Base-by-base conservation (phyloP, 495 filamentous ascomycete species). In the Lasiosphaeria miniovina region DNA sequence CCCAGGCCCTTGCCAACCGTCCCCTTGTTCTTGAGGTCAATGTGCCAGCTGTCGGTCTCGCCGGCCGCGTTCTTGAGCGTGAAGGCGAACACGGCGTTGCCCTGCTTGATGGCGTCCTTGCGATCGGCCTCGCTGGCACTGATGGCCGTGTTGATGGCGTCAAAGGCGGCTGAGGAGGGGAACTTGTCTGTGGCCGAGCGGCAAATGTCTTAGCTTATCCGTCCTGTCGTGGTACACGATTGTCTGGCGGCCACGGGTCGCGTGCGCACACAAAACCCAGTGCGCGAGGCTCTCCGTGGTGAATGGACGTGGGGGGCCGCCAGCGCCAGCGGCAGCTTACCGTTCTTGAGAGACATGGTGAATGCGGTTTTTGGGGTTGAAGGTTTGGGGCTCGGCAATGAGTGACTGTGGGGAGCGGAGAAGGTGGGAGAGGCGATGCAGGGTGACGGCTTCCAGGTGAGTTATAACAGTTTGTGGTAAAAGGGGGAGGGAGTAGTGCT, bases 1-100 rank as follows among this genome's bases (percentile, higher is more conserved):
- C 86, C 88, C 15, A 82, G 69, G 49, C 93, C 94, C 71, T 88
- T 87, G 63, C 82, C 88, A 15, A 96, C 94, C 35, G 79, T 82
- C 54, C 93, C 94, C 65, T 88, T 90, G 65, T 90, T 82, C 81
- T 97, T 98, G 43, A 98, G 82, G 75, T 98, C 94, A 68, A 98
- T 92, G 79, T 93, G 82, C 93, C 93, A 98, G 77, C 84, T 88
- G 63, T 88, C 85, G 60, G 84, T 86, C 75, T 90, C 82, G 59
- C 89, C 90, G 24, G 81, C 80, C 56, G 77, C 74, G 82, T 98
- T 97, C 83, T 96, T 98, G 59, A 98, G 75, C 55, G 83, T 90
- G 79, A 98, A 98, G 38, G 88, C 87, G 70, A 96, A 96, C 71
- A 98, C 81, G 52, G 90, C 91, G 68, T 88, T 89, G 71, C 86